Evolutionary conservation across 164 flowering plant genomes (phyloP).

Genomic region (Kalanchoe fedtschenkoi): DNA sequence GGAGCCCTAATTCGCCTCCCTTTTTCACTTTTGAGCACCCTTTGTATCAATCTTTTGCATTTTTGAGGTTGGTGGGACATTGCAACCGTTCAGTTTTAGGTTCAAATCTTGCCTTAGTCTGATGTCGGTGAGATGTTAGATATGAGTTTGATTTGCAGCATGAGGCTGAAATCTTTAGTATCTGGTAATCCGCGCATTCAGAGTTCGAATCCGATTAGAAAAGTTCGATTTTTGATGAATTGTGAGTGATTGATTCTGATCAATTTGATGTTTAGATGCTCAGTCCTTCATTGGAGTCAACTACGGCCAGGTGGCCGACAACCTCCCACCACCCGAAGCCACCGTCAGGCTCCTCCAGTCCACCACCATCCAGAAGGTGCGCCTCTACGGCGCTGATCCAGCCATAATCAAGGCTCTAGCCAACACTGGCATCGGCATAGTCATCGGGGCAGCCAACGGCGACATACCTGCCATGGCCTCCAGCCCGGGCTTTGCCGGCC

Average conservation of each 20-base stretch:
- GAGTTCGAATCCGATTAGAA: too few relatives aligned
- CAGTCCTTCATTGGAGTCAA: slow-evolving; percentile 41
- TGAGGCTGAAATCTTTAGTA: too few relatives aligned
- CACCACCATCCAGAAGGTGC: slow-evolving; percentile 31
- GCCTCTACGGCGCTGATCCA: slow-evolving; percentile 48
- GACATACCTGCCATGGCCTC: slow-evolving; percentile 40
- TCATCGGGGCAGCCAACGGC: slow-evolving; percentile 37
- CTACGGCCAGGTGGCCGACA: slow-evolving; percentile 44
- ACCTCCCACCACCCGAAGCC: slow-evolving; percentile 39
- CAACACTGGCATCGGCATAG: slow-evolving; percentile 37
- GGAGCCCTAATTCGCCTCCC: too few relatives aligned
- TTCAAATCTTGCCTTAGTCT: too few relatives aligned
- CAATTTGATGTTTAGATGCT: slow-evolving; percentile 15
- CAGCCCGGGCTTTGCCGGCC: slow-evolving; percentile 36
- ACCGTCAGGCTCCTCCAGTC: slow-evolving; percentile 44
- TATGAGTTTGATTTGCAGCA: too few relatives aligned
- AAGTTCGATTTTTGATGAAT: not conserved
- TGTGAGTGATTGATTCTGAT: not conserved
- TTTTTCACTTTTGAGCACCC: too few relatives aligned
- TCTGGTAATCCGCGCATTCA: too few relatives aligned
- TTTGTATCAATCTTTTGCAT: too few relatives aligned
- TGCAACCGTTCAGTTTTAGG: too few relatives aligned
- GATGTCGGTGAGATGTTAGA: too few relatives aligned
- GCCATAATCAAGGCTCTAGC: slow-evolving; percentile 38
- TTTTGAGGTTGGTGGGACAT: too few relatives aligned